Evolutionary conservation across 306 rosid genomes (phyloP).

Genomic region (Phaseolus lunatus): DNA sequence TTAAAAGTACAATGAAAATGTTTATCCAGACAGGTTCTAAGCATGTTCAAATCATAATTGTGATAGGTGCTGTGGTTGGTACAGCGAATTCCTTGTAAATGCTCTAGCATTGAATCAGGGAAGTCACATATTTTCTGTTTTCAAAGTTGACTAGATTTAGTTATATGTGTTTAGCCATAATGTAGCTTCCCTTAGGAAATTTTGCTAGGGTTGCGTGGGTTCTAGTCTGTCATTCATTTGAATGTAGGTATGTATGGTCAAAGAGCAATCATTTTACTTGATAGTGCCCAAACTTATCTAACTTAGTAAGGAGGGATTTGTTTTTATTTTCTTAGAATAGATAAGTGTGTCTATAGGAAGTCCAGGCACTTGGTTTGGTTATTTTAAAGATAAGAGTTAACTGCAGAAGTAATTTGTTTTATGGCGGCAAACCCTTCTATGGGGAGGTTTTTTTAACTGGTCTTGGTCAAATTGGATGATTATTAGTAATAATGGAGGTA

Average conservation of each 20-base stretch:
- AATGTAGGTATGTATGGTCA: neutral
- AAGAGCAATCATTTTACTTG: neutral
- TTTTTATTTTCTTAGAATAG: neutral
- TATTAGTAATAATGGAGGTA: constrained; percentile 15
- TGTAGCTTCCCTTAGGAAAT: neutral
- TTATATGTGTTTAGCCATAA: neutral
- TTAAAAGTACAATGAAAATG: too few species aligned
- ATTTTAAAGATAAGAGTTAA: neutral
- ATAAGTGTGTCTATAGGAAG: constrained; percentile 1
- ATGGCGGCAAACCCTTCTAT: neutral
- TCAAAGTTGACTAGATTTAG: neutral
- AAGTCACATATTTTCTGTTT: neutral
- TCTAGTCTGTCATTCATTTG: neutral
- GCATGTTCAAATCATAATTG: neutral
- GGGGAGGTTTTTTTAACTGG: neutral
- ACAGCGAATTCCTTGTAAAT: neutral
- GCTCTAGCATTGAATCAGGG: neutral
- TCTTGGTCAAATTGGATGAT: neutral
- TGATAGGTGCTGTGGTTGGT: neutral
- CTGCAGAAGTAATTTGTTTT: neutral
- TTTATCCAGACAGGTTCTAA: too few species aligned
- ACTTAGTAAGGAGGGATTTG: neutral
- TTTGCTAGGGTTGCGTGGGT: neutral
- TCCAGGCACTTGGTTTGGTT: constrained; percentile 3
- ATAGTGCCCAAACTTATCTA: neutral